Evolutionary conservation across 495 filamentous ascomycete species (phyloP).

Genomic region (Xylaria castorea): DNA sequence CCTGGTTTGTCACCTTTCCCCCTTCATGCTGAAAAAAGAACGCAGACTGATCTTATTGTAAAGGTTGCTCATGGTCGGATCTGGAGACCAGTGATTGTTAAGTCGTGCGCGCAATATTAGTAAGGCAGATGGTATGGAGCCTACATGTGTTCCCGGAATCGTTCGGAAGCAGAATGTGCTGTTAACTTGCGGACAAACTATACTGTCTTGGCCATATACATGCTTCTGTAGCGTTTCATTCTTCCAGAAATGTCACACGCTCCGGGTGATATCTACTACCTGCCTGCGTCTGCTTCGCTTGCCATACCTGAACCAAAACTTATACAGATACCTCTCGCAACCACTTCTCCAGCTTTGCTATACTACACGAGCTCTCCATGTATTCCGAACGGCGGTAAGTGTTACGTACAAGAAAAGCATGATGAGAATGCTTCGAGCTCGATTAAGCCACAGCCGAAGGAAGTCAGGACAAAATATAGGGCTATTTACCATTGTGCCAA

Average conservation of each 20-base stretch:
- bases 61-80: neutral
- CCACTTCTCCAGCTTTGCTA: neutral
- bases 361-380: neutral
- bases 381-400: neutral
- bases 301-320: neutral
- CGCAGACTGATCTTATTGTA: neutral
- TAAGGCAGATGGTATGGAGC: neutral
- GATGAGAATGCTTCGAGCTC: conserved; percentile 2
- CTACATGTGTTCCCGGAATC: neutral
- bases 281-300: neutral
- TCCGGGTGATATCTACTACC: neutral
- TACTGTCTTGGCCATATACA: neutral
- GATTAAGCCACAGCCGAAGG: neutral
- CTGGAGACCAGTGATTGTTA: neutral
- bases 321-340: neutral
- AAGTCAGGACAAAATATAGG: neutral
- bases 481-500: neutral
- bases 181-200: neutral
- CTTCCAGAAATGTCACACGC: neutral
- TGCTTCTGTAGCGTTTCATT: neutral
- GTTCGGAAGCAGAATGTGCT: neutral
- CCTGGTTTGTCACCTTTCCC: neutral
- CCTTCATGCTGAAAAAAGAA: neutral
- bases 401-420: neutral
- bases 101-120: neutral